phyloP scores from a whole-genome alignment of 2,329 filamentous ascomycete genomes.

The Calonectria pseudoturangicola region DNA sequence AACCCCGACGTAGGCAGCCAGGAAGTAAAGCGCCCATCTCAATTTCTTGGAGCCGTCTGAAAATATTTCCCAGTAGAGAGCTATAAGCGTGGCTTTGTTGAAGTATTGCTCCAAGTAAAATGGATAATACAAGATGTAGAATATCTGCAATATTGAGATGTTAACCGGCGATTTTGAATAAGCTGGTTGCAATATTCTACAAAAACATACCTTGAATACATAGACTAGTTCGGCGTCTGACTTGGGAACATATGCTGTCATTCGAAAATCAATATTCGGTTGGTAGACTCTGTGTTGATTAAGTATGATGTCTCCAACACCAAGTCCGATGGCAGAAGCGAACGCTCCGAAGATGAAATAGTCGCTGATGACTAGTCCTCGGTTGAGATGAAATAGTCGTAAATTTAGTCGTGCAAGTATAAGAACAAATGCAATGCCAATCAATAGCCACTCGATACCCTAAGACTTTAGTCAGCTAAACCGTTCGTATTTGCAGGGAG shows the following conservation, averaged over 20 bases:
- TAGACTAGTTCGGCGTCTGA: not conserved
- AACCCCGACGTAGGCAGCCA: not conserved
- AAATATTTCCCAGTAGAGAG: slow-evolving; percentile 28
- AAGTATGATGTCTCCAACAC: not conserved
- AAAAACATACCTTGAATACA: not conserved
- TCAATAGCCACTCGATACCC: slow-evolving; percentile 20
- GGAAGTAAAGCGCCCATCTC: not conserved
- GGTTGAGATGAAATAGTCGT: slow-evolving; percentile 12
- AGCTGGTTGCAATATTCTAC: not conserved
- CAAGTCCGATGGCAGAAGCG: not conserved
- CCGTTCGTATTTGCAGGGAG: not conserved
- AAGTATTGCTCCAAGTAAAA: slow-evolving; percentile 27
- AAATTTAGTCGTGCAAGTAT: slow-evolving; percentile 24
- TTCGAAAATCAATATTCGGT: not conserved
- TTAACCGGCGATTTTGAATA: not conserved
- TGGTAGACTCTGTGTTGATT: not conserved
- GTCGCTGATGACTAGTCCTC: slow-evolving; percentile 4
- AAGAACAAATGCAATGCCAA: slow-evolving; percentile 7
- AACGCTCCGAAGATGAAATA: slow-evolving; percentile 22
- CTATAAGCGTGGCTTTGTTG: slow-evolving; percentile 21
- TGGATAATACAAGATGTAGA: slow-evolving; percentile 5
- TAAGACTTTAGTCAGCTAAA: not conserved
- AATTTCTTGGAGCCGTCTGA: slow-evolving; percentile 9
- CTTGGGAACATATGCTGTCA: not conserved
- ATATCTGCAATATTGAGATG: not conserved